Evolutionary conservation across 2,329 filamentous ascomycete species (phyloP).

Genomic region (Paraphoma chrysanthemicola): DNA sequence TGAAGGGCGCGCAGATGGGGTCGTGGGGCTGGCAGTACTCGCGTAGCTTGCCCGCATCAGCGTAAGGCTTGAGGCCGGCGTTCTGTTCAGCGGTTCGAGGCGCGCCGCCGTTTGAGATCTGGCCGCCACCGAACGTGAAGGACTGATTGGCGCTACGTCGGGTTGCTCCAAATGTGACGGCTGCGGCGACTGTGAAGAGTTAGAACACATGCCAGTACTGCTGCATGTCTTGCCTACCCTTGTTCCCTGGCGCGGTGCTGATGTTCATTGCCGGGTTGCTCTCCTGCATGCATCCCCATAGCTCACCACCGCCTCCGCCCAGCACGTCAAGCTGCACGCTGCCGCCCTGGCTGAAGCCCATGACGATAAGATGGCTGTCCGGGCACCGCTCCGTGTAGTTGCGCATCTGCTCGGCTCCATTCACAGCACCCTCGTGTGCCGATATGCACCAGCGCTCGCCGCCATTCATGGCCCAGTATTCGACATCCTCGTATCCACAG

Average conservation of each 20-base stretch:
- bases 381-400: constrained; percentile 36
- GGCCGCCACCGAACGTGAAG: constrained; percentile 29
- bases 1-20: constrained; percentile 66
- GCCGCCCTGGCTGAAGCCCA: constrained; percentile 38
- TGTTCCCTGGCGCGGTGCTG: constrained; percentile 27
- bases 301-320: constrained; percentile 32
- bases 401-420: constrained; percentile 33
- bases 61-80: constrained; percentile 30
- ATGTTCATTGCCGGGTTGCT: constrained; percentile 29
- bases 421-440: constrained; percentile 32
- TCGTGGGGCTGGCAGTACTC: constrained; percentile 69
- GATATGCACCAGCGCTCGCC: constrained; percentile 34
- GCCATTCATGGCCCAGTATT: constrained; percentile 34
- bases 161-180: constrained; percentile 30
- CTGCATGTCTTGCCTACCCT: constrained; percentile 11
- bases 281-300: constrained; percentile 33
- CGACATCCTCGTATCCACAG: constrained; percentile 36
- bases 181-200: constrained; percentile 28
- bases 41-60: constrained; percentile 58
- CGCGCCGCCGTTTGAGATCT: constrained; percentile 27
- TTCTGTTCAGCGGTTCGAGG: constrained; percentile 27
- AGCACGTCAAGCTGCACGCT: constrained; percentile 32
- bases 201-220: constrained; percentile 1
- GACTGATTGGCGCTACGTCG: constrained; percentile 32
- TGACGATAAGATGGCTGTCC: constrained; percentile 33